A percentile compares a stretch with the other conserved stretches of the same genome.
These are phyloP conservation scores for Myrmaecium sp. DNA, from an alignment of 2,329 filamentous ascomycete genomes.

Conservation along the genomic window DNA sequence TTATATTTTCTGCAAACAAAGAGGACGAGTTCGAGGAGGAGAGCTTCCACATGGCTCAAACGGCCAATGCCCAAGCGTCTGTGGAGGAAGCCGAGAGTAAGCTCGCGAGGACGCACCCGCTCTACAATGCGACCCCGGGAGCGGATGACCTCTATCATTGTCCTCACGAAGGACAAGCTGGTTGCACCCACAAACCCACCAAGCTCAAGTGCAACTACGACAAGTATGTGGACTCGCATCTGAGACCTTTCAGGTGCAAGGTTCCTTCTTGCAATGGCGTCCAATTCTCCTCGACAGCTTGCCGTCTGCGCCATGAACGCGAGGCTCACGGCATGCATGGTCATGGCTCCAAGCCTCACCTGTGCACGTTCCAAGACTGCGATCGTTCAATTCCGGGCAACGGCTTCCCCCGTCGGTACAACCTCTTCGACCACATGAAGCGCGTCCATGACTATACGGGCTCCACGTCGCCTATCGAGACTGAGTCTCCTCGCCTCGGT, in stretches of 20 bases:
- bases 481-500: conserved; percentile 12
- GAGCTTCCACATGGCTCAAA: too few species aligned
- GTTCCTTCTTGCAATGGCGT: conserved; percentile 64
- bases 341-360: conserved; percentile 80
- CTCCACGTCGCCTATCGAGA: conserved; percentile 13
- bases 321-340: conserved; percentile 94
- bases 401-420: conserved; percentile 91
- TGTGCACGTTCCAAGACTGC: conserved; percentile 76
- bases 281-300: conserved; percentile 88
- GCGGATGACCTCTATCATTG: conserved; percentile 82
- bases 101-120: conserved; percentile 36
- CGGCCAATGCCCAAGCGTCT: conserved; percentile 2
- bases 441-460: conserved; percentile 57
- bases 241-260: conserved; percentile 95
- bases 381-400: conserved; percentile 68
- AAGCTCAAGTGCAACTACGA: conserved; percentile 99
- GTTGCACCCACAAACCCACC: conserved; percentile 81
- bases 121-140: conserved; percentile 51
- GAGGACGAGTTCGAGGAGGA: conserved; percentile 13
- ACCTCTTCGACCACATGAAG: conserved; percentile 93
- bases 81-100: conserved; percentile 21
- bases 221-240: conserved; percentile 92
- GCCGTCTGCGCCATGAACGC: conserved; percentile 82
- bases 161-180: conserved; percentile 56
- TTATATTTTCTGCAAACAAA: conserved; percentile 11